Base-by-base conservation (phyloP, 78 protist species). In the Polysphondylium violaceum region DNA sequence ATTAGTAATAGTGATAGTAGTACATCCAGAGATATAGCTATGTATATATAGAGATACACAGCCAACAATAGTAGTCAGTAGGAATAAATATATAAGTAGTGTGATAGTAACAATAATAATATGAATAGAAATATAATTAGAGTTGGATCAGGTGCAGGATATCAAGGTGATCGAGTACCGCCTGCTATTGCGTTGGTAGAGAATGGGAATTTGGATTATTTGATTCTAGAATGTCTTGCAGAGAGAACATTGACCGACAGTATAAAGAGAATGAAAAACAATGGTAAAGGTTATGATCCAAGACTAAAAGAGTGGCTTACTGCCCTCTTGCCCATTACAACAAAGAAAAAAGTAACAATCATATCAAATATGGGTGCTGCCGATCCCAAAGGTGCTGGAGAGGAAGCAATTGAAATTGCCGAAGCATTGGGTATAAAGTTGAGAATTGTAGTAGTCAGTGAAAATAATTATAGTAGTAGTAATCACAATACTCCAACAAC, bases 331-430 rank as follows among this genome's bases (percentile, higher is more conserved):
- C 63, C 79, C 6, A 55, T 72, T 1, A 61, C 91, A 3, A 35
- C 25, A 2, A 36, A 58, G 33, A 83, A 74, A 6, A 67, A 69
- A 41, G 91, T 83, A 5, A 83, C 77, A 17, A 58, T 83, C 21
- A 83, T 83, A 17, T 69, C 91, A 0, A 83, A 83, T 58, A 83
- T 83, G 91, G 91, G 91, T 69, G 91, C 91, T 8, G 91, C 91
- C 8, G 91, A 83, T 44, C 91, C 91, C 7, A 55, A 69, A 31
- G 91, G 91, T 43, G 91, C 91, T 7, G 91, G 91, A 33, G 91
- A 69, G 44, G 91, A 83, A 25, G 91, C 91, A 59, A n/a, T 58
- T 12, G 77, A 67, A 23, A 69, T 83, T 33, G 69, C 91, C 21
- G 69, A 69, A 27, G 23, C 68, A 27, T 74, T 83, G 29, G 91